Base-by-base conservation (phyloP, 139 green algal genomes). In the Closterium sp. region DNA sequence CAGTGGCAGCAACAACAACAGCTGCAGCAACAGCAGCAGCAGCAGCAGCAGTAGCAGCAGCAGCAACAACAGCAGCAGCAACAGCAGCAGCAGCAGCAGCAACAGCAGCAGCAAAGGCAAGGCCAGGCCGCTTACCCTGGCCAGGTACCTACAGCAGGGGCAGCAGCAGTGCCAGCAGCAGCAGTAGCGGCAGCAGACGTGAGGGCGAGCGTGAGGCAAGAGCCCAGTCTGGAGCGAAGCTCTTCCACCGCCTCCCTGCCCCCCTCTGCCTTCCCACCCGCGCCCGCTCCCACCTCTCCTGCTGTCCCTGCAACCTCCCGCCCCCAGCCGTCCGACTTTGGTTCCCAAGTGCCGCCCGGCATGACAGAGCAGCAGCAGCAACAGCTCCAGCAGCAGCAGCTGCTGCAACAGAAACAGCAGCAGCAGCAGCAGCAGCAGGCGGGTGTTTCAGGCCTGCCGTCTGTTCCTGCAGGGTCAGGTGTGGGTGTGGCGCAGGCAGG, bases 51-150 rank as follows among this genome's bases (percentile, higher is more conserved):
- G 31, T 5, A 91, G 29, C 89, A 91, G 29, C 38, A 85, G 84
- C 27, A 86, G 31, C 38, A 91, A 30, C 34, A 91, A 3, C 38
- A 88, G 30, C 89, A 91, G 27, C 11, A 89, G 34, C 38, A 91
- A 88, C 34, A 89, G 30, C 38, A 88, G 84, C 89, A 91, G 31
- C 11, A 89, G 89, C 2, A 88, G 21, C 31, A 91, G 73, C 88
- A 91, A 2, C 38, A 91, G 84, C 89, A 91, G 42, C 42, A 91
- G 42, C 89, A 91, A 70, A n/a, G 73, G 42, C 42, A 91, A 70
- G 24, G 73, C 27, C 17, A 91, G 31, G 24, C n/a, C 7, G 2
- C 19, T 22, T 79, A 79, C 62, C 62, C 62, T 79, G 62, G 62
- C 62, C 62, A 79, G 10, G 7, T 79, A 91, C 24, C 42, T 86